These are phyloP conservation scores for Phytopythium chamaehyphon DNA, from an alignment of 352 stramenopile genomes.

Conservation along the genomic window DNA sequence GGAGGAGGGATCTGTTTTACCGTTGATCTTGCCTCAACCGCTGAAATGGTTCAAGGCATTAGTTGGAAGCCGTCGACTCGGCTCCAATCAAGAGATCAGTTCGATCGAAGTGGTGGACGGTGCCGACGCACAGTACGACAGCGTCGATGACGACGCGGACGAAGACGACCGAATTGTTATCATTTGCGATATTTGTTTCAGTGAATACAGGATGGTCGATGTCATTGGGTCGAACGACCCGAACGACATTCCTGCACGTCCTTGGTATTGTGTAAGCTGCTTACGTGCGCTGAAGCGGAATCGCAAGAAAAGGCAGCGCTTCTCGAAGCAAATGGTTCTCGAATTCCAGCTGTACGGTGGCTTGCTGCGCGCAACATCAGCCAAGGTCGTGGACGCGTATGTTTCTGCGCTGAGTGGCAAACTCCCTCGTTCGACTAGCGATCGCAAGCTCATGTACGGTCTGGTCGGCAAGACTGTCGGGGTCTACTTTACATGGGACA, in stretches of 20 bases:
- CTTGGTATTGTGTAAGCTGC: constrained; percentile 72
- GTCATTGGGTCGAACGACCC: constrained; percentile 37
- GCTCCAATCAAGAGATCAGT: neutral
- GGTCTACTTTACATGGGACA: constrained; percentile 69
- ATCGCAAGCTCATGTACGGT: constrained; percentile 49
- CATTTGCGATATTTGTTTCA: constrained; percentile 74
- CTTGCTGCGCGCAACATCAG: constrained; percentile 57
- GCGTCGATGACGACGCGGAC: constrained; percentile 42
- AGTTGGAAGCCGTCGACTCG: neutral
- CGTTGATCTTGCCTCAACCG: constrained; percentile 21
- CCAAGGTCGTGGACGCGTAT: constrained; percentile 52
- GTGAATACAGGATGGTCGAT: constrained; percentile 69
- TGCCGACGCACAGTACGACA: constrained; percentile 21
- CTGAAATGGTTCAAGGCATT: constrained; percentile 11
- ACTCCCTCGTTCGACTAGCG: constrained; percentile 34
- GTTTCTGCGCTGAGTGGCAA: constrained; percentile 40
- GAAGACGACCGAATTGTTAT: constrained; percentile 41
- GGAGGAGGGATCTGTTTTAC: neutral
- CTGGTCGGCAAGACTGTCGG: constrained; percentile 67
- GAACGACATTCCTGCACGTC: constrained; percentile 39
- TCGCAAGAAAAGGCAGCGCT: constrained; percentile 71
- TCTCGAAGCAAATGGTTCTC: constrained; percentile 83
- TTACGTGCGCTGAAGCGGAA: constrained; percentile 67
- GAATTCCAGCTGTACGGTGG: constrained; percentile 79
- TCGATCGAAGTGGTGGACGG: neutral